Percentiles rank a stretch among this genome's conserved stretches.
Conservation (phyloP, 78 protist species). For the Cavenderia fasciculata region DNA sequence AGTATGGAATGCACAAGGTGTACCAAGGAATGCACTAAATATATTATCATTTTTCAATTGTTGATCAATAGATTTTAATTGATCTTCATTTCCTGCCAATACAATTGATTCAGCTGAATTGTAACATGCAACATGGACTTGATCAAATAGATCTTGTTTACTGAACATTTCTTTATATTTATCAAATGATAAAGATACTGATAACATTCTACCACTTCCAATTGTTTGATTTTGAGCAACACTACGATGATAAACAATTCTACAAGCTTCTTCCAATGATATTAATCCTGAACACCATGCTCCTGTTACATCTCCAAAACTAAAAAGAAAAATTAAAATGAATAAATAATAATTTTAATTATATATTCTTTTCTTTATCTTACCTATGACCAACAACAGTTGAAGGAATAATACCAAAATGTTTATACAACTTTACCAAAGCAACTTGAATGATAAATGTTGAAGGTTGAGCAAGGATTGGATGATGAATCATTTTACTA, state of each 20-base stretch:
- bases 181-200: neutral
- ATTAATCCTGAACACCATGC: conserved; percentile 13
- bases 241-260: neutral
- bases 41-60: neutral
- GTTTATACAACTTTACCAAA: conserved; percentile 17
- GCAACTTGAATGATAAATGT: conserved; percentile 6
- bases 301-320: conserved; percentile 20
- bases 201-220: conserved; percentile 41
- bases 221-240: conserved; percentile 9
- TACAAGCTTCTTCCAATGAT: neutral
- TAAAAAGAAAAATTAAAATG: neutral
- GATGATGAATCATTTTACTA: conserved; percentile 1
- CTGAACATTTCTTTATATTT: neutral
- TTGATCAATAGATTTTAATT: neutral
- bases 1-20: conserved; percentile 33
- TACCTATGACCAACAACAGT: conserved; percentile 46
- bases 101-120: conserved; percentile 15
- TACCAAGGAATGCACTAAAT: neutral
- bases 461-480: conserved; percentile 33
- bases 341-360: neutral
- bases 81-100: neutral
- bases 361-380: neutral
- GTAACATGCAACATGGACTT: conserved; percentile 6
- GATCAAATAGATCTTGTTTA: neutral
- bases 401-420: conserved; percentile 11